These are phyloP conservation scores for Trichoderma simmonsii DNA, from an alignment of 2,329 filamentous ascomycete species.

Conservation along the genomic window DNA sequence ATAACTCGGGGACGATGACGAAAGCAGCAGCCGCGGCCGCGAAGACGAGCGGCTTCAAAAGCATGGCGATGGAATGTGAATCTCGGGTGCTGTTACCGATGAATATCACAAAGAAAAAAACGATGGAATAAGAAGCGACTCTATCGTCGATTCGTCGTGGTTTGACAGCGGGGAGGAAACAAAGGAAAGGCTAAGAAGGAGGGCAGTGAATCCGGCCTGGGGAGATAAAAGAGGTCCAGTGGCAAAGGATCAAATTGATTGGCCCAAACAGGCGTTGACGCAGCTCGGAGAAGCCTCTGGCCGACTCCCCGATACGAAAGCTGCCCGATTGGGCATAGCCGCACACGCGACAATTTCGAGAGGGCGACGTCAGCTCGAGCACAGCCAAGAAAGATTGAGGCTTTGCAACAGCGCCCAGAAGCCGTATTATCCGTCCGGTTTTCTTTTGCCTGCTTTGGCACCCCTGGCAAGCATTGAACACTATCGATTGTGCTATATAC, in stretches of 20 bases:
- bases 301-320: conserved; percentile 6
- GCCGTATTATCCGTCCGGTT: background rate
- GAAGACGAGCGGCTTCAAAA: conserved; percentile 33
- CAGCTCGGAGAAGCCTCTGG: background rate
- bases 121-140: background rate
- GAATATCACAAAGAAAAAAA: background rate
- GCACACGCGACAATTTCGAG: background rate
- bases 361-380: conserved; percentile 3
- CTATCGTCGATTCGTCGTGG: background rate
- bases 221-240: background rate
- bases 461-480: background rate
- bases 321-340: background rate
- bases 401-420: background rate
- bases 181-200: background rate
- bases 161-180: background rate
- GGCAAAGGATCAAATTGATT: background rate
- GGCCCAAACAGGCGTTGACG: background rate
- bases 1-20: conserved; percentile 51
- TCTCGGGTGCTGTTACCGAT: background rate
- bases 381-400: background rate
- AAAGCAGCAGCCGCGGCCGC: conserved; percentile 44
- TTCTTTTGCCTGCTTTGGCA: background rate
- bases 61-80: conserved; percentile 27
- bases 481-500: background rate
- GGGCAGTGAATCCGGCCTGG: background rate